A percentile compares a stretch with the other conserved stretches of the same genome.
phyloP scores from a whole-genome alignment of 257 asterid species.

The Cruciata laevipes region DNA sequence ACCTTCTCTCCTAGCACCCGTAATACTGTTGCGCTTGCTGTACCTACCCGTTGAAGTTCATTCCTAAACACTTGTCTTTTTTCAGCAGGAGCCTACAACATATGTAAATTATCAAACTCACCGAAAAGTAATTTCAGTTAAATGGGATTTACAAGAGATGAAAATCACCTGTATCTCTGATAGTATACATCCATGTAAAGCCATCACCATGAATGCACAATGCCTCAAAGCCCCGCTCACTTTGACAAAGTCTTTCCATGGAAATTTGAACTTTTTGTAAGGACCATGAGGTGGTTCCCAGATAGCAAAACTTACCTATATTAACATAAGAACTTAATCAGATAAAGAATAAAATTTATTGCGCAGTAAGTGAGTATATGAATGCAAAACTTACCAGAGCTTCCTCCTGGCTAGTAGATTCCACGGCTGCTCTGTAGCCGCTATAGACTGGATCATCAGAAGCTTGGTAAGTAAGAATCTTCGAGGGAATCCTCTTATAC shows the following conservation, averaged over 20 bases:
- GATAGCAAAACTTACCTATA: constrained; percentile 58
- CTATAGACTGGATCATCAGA: constrained; percentile 48
- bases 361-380: not conserved
- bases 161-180: constrained; percentile 67
- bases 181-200: constrained; percentile 75
- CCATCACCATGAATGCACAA: constrained; percentile 77
- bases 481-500: constrained; percentile 39
- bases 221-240: constrained; percentile 61
- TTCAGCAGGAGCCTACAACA: constrained; percentile 56
- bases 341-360: not conserved
- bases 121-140: not conserved
- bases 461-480: constrained; percentile 42
- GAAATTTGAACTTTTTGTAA: constrained; percentile 43
- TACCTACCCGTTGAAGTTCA: constrained; percentile 55
- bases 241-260: constrained; percentile 57
- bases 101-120: not conserved
- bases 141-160: not conserved
- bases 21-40: constrained; percentile 48
- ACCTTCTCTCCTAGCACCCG: constrained; percentile 52
- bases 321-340: not conserved
- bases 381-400: constrained; percentile 36
- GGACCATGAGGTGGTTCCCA: constrained; percentile 88
- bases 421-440: constrained; percentile 64
- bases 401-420: constrained; percentile 62
- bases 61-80: constrained; percentile 53